Conservation (phyloP, 2,329 filamentous ascomycete species). For the Emmonsia crescens region DNA sequence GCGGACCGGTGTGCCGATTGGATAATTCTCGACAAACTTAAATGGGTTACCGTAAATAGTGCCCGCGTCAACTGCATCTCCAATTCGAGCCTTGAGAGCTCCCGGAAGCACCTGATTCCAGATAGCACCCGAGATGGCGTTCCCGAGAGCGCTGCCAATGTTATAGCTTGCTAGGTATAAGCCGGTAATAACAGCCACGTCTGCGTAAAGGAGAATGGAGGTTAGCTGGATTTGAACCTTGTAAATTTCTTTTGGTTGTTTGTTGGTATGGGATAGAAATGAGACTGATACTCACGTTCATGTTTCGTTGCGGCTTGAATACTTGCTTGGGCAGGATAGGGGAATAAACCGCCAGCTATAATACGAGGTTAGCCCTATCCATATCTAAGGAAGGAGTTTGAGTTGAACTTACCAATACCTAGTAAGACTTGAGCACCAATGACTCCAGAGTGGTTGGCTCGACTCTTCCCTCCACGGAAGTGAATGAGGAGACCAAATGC, state of each 20-base stretch:
- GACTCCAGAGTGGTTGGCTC: constrained; percentile 42
- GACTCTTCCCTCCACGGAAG: constrained; percentile 45
- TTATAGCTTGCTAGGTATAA: constrained; percentile 54
- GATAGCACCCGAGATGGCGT: constrained; percentile 50
- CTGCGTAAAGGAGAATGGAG: constrained; percentile 10
- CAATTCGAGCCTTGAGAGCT: constrained; percentile 31
- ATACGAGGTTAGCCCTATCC: background rate
- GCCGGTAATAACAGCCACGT: constrained; percentile 54
- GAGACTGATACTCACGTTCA: constrained; percentile 25
- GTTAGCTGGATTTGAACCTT: background rate
- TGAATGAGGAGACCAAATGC: constrained; percentile 55
- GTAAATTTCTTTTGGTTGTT: constrained; percentile 3
- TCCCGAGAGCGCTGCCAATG: constrained; percentile 50
- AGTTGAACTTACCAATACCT: constrained; percentile 38
- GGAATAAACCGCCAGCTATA: constrained; percentile 49
- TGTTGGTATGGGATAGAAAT: background rate
- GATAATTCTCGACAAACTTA: constrained; percentile 25
- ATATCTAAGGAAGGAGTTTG: background rate
- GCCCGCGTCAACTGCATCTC: constrained; percentile 31
- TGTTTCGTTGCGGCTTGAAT: constrained; percentile 43
- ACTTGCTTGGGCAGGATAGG: constrained; percentile 41
- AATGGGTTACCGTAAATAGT: constrained; percentile 36
- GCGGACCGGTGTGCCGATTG: constrained; percentile 36
- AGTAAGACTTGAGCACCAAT: constrained; percentile 53
- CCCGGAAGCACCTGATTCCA: constrained; percentile 49